Conservation (phyloP, 1,284 basidiomycete genomes). For the Leucoagaricus sp. region DNA sequence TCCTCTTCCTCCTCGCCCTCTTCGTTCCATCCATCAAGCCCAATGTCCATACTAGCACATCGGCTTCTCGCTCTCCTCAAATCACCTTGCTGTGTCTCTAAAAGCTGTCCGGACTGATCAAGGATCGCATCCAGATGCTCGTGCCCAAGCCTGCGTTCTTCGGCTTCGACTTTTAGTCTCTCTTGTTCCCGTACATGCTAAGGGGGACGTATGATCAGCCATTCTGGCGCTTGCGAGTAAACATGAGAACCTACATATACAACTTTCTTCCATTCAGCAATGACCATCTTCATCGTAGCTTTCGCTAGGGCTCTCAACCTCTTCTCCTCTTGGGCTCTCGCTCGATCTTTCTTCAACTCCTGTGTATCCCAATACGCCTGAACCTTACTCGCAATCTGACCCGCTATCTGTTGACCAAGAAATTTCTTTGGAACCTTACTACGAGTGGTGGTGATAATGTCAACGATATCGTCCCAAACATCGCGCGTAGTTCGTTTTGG, state of each 20-base stretch:
- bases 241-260: slow-evolving; percentile 65
- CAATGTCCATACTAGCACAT: slow-evolving; percentile 51
- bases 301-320: slow-evolving; percentile 71
- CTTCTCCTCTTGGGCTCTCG: slow-evolving; percentile 66
- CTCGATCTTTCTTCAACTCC: slow-evolving; percentile 65
- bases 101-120: slow-evolving; percentile 85
- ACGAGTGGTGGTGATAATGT: slow-evolving; percentile 39
- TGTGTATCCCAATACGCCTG: slow-evolving; percentile 80
- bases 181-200: slow-evolving; percentile 77
- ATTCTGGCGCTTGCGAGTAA: neutral
- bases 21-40: slow-evolving; percentile 33
- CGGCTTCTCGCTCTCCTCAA: slow-evolving; percentile 55
- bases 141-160: slow-evolving; percentile 52
- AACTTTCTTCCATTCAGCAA: slow-evolving; percentile 88
- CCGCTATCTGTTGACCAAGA: slow-evolving; percentile 49
- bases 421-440: slow-evolving; percentile 41
- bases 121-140: slow-evolving; percentile 91
- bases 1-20: slow-evolving; percentile 34
- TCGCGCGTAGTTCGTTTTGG: slow-evolving; percentile 38
- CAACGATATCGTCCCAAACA: slow-evolving; percentile 57
- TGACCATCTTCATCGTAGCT: slow-evolving; percentile 69
- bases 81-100: slow-evolving; percentile 82
- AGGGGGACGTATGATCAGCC: neutral
- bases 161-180: slow-evolving; percentile 48
- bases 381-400: slow-evolving; percentile 69